These are phyloP conservation scores for Melaleuca quinquenervia DNA, from an alignment of 345 rosid species.

Conservation along the genomic window DNA sequence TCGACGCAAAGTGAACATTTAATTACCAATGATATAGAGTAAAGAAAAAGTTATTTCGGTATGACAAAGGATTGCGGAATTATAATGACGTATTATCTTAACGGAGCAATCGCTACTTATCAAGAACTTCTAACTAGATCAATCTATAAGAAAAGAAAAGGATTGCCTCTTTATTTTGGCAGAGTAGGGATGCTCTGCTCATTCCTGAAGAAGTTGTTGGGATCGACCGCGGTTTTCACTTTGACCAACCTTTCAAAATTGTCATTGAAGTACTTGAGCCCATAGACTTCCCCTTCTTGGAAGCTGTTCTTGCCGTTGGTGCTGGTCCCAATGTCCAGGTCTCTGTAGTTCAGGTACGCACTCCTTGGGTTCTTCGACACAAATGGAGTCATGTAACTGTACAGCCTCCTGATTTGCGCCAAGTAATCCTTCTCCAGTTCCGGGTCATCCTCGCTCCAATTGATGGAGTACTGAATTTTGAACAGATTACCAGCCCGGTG, in stretches of 20 bases:
- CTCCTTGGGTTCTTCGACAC: slow-evolving; percentile 60
- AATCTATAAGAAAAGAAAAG: too few relatives aligned
- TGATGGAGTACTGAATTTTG: slow-evolving; percentile 21
- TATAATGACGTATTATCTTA: not conserved
- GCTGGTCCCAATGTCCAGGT: slow-evolving; percentile 35
- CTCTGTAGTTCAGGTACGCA: slow-evolving; percentile 39
- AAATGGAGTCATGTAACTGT: slow-evolving; percentile 35
- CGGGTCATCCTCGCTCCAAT: slow-evolving; percentile 28
- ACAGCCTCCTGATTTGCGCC: slow-evolving; percentile 9
- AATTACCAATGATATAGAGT: not conserved
- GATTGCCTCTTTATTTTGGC: not conserved
- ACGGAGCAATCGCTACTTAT: not conserved
- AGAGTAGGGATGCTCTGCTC: slow-evolving; percentile 33
- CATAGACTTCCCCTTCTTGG: slow-evolving; percentile 26
- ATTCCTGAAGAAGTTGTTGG: slow-evolving; percentile 26
- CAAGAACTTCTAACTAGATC: not conserved
- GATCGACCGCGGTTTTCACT: slow-evolving; percentile 23
- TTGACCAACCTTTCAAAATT: slow-evolving; percentile 18
- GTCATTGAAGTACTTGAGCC: slow-evolving; percentile 7
- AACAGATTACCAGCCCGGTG: slow-evolving; percentile 47
- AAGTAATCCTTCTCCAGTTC: slow-evolving; percentile 7
- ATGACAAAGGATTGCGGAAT: too few relatives aligned
- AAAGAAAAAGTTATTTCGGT: too few relatives aligned
- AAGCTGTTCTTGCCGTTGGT: slow-evolving; percentile 16
- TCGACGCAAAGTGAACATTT: not conserved